Percentiles rank a stretch among this genome's conserved stretches.
Evolutionary conservation across 352 stramenopile species (phyloP).

Genomic region (Globisporangium emineosum): DNA sequence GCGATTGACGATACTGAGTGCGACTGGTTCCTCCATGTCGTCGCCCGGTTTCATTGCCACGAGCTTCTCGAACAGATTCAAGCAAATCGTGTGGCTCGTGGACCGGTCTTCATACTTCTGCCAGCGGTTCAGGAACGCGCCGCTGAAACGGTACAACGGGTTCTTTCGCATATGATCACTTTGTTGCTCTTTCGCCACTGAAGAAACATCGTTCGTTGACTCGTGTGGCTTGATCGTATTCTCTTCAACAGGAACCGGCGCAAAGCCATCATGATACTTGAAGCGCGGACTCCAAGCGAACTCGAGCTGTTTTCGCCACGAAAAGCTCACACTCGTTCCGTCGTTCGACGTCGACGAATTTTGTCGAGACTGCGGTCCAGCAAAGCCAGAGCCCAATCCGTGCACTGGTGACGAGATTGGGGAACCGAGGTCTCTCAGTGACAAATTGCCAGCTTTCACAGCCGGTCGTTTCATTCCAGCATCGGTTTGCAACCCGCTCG

Average conservation of each 20-base stretch:
- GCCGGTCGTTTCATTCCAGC: background rate
- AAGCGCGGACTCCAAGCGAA: slow-evolving; percentile 57
- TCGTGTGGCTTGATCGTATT: background rate
- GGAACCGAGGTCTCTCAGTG: slow-evolving; percentile 14
- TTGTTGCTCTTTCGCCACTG: background rate
- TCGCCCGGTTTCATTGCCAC: slow-evolving; percentile 31
- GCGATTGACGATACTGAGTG: slow-evolving; percentile 45
- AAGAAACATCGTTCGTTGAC: background rate
- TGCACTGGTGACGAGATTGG: slow-evolving; percentile 18
- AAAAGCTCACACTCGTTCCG: slow-evolving; percentile 30
- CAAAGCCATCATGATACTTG: slow-evolving; percentile 31
- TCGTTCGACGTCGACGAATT: slow-evolving; percentile 26
- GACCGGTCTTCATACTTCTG: slow-evolving; percentile 50
- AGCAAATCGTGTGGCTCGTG: slow-evolving; percentile 45
- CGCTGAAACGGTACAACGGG: slow-evolving; percentile 45
- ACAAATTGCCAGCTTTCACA: slow-evolving; percentile 8
- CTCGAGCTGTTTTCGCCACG: slow-evolving; percentile 58
- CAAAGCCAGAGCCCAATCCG: slow-evolving; percentile 11
- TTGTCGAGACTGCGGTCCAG: slow-evolving; percentile 8
- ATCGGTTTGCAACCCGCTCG: slow-evolving; percentile 4
- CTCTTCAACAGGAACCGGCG: background rate
- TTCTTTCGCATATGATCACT: slow-evolving; percentile 21
- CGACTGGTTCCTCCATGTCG: slow-evolving; percentile 53
- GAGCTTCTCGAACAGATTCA: slow-evolving; percentile 53
- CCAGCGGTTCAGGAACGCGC: slow-evolving; percentile 45